Evolutionary conservation across 495 filamentous ascomycete species (phyloP).

Genomic region (Xylaria palmicola): DNA sequence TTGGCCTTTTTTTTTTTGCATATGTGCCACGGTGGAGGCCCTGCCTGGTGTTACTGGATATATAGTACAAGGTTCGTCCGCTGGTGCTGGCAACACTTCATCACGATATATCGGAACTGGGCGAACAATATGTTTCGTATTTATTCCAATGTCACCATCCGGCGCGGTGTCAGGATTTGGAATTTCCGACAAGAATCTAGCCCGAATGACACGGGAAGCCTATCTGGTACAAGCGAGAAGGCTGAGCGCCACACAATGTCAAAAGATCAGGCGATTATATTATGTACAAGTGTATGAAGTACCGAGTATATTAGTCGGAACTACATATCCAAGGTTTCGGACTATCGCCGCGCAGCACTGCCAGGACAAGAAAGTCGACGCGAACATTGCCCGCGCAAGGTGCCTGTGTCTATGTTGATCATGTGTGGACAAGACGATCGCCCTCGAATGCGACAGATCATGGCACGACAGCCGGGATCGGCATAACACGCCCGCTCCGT

Average conservation of each 20-base stretch:
- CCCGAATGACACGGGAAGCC: background rate
- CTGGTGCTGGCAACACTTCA: background rate
- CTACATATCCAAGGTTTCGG: background rate
- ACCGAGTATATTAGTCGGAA: background rate
- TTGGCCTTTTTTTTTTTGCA: no score
- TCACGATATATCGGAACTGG: background rate
- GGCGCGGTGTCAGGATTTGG: background rate
- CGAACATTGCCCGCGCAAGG: background rate
- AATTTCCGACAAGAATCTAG: background rate
- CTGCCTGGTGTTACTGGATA: no score
- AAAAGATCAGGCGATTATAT: background rate
- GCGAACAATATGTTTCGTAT: background rate
- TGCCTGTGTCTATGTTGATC: background rate
- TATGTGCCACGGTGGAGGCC: no score
- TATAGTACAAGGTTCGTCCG: background rate
- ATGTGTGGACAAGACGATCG: slow-evolving; percentile 4
- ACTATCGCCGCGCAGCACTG: background rate
- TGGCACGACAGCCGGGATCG: slow-evolving; percentile 9
- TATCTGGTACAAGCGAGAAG: background rate
- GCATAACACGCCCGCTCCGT: background rate
- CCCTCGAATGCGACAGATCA: slow-evolving; percentile 8
- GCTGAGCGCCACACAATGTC: background rate
- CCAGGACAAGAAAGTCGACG: background rate
- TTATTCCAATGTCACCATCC: background rate
- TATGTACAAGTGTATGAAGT: background rate